Evolutionary conservation across 495 filamentous ascomycete genomes (phyloP), one percentile per base, ranked within the genome.

Genomic region (Penicillium lagena): DNA sequence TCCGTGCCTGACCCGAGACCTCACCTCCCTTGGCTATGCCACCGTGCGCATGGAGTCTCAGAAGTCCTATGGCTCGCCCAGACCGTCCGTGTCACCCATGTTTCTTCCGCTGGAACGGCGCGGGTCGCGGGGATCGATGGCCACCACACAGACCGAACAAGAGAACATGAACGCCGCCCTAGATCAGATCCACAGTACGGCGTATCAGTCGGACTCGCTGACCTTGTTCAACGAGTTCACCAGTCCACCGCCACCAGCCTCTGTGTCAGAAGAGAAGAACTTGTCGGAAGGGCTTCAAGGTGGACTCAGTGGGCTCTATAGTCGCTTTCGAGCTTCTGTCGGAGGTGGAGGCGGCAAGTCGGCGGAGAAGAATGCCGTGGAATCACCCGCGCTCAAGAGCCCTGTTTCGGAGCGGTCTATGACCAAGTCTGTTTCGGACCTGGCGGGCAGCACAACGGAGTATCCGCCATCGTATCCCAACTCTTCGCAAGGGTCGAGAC

Each of bases 161-260:
- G 84, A 87, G 42, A 78, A 79, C 12, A 74, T 89, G 13, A 76
- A 85, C 13, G 77, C 87, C 43, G 74, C 84, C 11, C 77, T 96
- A 30, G 87, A 93, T 62, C 80, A 86, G 42, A 95, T 95, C 30
- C 90, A 96, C 65, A 86, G 67, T 12, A 73, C 84, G 14, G 87
- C 90, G 7, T 90, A 84, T 51, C 86, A 87, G 49, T 85, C 86
- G 10, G 84, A 83, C 29, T 74, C 78, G 30, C 70, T 95, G 10
- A 95, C 89, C 9, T 89, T 86, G 13, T 96, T 96, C 67, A 90
- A 90, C 63, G 89, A 94, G 39, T 87, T 93, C 45, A 73, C 73
- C 0, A 67, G 62, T 36, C 75, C 73, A 9, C 73, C 74, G 6
- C 58, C 56, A 15, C 61, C 78, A 0, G 62, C 68, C 12, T 69